Conservation (phyloP, 345 rosid genomes). For the Hypericum perforatum region DNA sequence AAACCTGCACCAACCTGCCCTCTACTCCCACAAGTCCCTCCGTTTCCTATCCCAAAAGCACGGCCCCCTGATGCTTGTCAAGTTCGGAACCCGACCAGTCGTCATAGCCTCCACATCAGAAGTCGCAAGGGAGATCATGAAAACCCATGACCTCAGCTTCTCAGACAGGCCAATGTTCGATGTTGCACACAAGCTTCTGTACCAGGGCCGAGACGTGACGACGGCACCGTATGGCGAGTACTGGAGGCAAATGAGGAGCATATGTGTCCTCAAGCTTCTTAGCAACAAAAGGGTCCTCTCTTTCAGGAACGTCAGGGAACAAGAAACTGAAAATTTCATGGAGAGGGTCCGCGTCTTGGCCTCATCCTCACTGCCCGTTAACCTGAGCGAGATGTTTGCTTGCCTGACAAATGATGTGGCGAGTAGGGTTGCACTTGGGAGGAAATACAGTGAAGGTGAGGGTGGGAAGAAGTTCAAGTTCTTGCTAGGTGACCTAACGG, state of each 20-base stretch:
- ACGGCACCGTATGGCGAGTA: conserved; percentile 52
- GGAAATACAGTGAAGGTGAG: conserved; percentile 32
- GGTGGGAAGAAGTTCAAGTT: conserved; percentile 21
- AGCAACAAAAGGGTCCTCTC: conserved; percentile 40
- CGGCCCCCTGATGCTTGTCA: conserved; percentile 59
- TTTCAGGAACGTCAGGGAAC: conserved; percentile 28
- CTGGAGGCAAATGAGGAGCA: conserved; percentile 56
- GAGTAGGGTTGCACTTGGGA: conserved; percentile 43
- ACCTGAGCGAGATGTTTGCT: conserved; percentile 12
- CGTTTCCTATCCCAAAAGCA: conserved; percentile 23
- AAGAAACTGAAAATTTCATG: conserved; percentile 27
- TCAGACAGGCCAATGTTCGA: conserved; percentile 31
- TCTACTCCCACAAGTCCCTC: conserved; percentile 38
- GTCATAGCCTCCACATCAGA: conserved; percentile 50
- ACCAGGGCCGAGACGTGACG: conserved; percentile 27
- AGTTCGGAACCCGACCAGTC: conserved; percentile 32
- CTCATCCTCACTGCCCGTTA: conserved; percentile 12
- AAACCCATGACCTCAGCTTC: conserved; percentile 46
- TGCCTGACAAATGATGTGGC: conserved; percentile 17
- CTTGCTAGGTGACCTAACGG: conserved; percentile 16
- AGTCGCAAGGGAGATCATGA: conserved; percentile 34
- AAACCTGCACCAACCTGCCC: conserved; percentile 48
- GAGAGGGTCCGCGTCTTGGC: conserved; percentile 18
- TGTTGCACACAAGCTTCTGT: conserved; percentile 17
- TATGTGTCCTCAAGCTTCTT: conserved; percentile 36